Conservation (phyloP, 192 early-diverging fungal genomes). For the Podila minutissima region DNA sequence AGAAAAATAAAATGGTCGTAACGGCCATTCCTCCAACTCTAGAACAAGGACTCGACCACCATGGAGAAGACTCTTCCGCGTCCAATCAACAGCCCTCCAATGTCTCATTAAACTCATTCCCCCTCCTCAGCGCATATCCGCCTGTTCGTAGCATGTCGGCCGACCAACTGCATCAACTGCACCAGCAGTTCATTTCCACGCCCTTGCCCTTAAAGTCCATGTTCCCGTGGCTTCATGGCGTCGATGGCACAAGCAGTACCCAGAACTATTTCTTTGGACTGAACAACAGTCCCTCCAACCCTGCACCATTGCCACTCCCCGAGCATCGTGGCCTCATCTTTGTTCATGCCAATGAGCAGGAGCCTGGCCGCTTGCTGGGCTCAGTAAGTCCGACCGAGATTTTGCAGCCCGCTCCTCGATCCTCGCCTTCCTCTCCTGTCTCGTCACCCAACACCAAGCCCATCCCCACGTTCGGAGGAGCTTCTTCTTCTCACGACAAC, state of each 20-base stretch:
- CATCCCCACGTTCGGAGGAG: background rate
- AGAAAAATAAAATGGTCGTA: conserved; percentile 25
- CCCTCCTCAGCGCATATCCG: conserved; percentile 26
- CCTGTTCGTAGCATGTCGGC: conserved; percentile 53
- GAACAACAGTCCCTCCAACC: conserved; percentile 27
- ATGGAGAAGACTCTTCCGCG: background rate
- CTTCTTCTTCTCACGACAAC: conserved; percentile 15
- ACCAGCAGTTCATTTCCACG: conserved; percentile 53
- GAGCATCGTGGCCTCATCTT: conserved; percentile 53
- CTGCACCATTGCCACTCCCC: conserved; percentile 28
- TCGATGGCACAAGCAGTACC: conserved; percentile 55
- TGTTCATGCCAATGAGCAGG: conserved; percentile 45
- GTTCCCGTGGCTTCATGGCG: conserved; percentile 72
- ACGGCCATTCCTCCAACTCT: conserved; percentile 14
- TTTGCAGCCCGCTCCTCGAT: conserved; percentile 26
- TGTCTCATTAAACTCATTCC: conserved; percentile 15
- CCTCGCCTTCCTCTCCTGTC: background rate
- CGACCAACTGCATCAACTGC: conserved; percentile 50
- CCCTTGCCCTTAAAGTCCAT: conserved; percentile 61
- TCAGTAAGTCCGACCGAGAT: conserved; percentile 61
- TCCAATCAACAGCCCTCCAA: background rate
- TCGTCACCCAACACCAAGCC: background rate
- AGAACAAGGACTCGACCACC: background rate
- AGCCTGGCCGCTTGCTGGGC: conserved; percentile 53
- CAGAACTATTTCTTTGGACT: conserved; percentile 69